Base-by-base conservation (phyloP, 2,329 filamentous ascomycete species). In the Aspergillus floridensis region DNA sequence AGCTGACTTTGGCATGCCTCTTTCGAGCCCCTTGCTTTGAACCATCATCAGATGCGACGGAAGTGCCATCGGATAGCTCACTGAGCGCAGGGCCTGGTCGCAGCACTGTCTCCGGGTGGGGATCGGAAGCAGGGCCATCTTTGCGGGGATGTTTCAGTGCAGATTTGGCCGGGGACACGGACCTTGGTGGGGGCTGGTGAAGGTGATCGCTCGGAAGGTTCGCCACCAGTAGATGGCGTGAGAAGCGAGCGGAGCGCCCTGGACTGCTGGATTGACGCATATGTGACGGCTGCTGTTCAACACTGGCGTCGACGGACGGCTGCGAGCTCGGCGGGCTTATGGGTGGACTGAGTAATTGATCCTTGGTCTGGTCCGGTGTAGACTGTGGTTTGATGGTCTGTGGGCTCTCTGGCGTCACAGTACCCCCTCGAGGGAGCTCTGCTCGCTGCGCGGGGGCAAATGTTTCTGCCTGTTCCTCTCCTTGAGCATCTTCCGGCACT, bases 1-100 rank as follows among this genome's bases (percentile, higher is more conserved):
- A 97, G 76, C 92, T 96, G 55, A 88, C 85, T 56, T 85, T 79
- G 3, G 79, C 79, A 31, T 74, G 74, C 68, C 82, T 85, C 72
- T 82, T 86, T 63, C 80, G 83, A 60, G 76, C 76, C 21, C 66
- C 71, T 16, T 72, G 46, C 38, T 72, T 74, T 24, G 62, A 66
- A 10, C 77, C 76, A 49, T 82, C 79, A 46, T 79, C 77, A 3
- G 79, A 81, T 41, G 72, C 72, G 19, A 75, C 70, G 5, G 84
- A 87, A 4, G 80, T 79, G 0, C 76, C 82, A 62, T 87, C 85
- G 1, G 85, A 87, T 1, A 80, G 74, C 60, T 86, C 84, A 63
- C 83, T 85, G 1, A 78, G 70, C 5, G 80, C 73, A 32, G 73
- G 73, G 49, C 65, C 65, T 14, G 65, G 60, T 46, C 71, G 66